A percentile compares a stretch with the other conserved stretches of the same genome.
Evolutionary conservation across 352 stramenopile species (phyloP).

Genomic region (Blastocystis sp.): DNA sequence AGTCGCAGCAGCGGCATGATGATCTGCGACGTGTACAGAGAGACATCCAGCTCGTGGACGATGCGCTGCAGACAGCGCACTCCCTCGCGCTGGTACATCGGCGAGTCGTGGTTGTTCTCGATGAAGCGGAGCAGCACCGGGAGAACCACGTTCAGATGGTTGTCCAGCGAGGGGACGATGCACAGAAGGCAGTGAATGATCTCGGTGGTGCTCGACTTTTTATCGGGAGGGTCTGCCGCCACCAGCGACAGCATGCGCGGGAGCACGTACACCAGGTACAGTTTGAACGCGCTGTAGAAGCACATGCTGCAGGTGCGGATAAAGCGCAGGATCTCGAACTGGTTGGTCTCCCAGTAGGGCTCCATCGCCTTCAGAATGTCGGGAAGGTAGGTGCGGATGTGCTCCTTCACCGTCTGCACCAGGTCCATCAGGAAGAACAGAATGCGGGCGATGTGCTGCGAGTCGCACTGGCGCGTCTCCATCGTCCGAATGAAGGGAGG

Average conservation of each 20-base stretch:
- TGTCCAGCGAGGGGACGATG: slow-evolving; percentile 50
- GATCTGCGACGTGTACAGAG: slow-evolving; percentile 47
- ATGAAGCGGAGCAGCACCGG: slow-evolving; percentile 47
- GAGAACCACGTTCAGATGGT: slow-evolving; percentile 54
- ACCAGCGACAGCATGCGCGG: slow-evolving; percentile 75
- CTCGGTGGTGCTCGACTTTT: background rate
- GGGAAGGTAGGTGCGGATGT: slow-evolving; percentile 87
- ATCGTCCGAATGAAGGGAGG: slow-evolving; percentile 88
- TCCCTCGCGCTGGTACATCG: background rate
- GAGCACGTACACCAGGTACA: slow-evolving; percentile 76
- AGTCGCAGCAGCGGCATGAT: slow-evolving; percentile 50
- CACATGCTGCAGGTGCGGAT: slow-evolving; percentile 69
- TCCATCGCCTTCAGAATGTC: slow-evolving; percentile 87
- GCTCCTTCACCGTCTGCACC: slow-evolving; percentile 82
- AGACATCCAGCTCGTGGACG: slow-evolving; percentile 40
- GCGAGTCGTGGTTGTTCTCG: slow-evolving; percentile 38
- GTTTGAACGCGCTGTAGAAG: slow-evolving; percentile 74
- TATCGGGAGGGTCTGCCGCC: slow-evolving; percentile 58
- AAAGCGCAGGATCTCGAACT: slow-evolving; percentile 84
- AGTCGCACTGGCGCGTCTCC: slow-evolving; percentile 69
- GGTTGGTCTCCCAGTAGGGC: slow-evolving; percentile 86
- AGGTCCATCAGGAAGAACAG: slow-evolving; percentile 87
- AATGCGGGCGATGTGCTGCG: slow-evolving; percentile 81
- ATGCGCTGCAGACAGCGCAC: slow-evolving; percentile 45
- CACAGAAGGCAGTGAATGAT: slow-evolving; percentile 37